Evolutionary conservation across 257 asterid species (phyloP).

Genomic region (Orobanche coerulescens): DNA sequence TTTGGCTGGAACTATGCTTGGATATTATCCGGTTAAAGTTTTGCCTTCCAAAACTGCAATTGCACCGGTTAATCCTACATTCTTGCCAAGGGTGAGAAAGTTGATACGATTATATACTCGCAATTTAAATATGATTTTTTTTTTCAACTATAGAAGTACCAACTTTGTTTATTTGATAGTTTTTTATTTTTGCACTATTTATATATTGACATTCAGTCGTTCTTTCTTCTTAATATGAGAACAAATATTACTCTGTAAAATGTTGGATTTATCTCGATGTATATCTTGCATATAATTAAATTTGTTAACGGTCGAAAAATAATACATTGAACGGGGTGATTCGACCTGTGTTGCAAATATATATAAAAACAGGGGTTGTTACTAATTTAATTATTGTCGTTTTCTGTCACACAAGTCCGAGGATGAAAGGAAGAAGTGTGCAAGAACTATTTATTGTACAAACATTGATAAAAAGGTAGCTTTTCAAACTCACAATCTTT

Average conservation of each 20-base stretch:
- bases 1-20: conserved; percentile 75
- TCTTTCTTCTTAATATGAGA: too few relatives aligned
- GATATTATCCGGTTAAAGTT: conserved; percentile 62
- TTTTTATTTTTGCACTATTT: too few relatives aligned
- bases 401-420: conserved; percentile 44
- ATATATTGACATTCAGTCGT: too few relatives aligned
- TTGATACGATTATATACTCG: background rate
- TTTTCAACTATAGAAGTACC: conserved; percentile 9
- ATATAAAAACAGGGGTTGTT: too few relatives aligned
- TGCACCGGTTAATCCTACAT: conserved; percentile 72
- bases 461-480: conserved; percentile 72
- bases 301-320: too few relatives aligned
- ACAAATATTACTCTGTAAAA: too few relatives aligned
- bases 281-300: too few relatives aligned
- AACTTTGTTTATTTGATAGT: too few relatives aligned
- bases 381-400: conserved; percentile 11
- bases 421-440: conserved; percentile 89
- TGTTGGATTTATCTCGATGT: too few relatives aligned
- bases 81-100: conserved; percentile 56
- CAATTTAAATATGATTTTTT: background rate
- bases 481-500: background rate
- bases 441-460: conserved; percentile 75
- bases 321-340: too few relatives aligned
- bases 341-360: too few relatives aligned
- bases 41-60: conserved; percentile 81